Conservation (phyloP, 2,329 filamentous ascomycete genomes). For the Botrytis medusae region DNA sequence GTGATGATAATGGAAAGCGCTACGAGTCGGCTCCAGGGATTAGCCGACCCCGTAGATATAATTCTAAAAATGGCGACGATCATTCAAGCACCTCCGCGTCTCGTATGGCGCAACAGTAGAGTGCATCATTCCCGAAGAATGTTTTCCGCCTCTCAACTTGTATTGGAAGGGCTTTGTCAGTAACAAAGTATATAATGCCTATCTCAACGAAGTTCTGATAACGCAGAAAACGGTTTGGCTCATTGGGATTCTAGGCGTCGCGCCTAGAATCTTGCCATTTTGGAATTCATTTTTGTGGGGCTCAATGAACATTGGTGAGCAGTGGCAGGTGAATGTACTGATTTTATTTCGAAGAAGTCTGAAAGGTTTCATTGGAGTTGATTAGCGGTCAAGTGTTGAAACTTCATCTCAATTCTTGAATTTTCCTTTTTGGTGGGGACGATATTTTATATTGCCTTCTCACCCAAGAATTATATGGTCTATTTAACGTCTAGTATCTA, state of each 20-base stretch:
- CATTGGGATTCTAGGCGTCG: background rate
- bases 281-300: background rate
- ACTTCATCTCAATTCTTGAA: background rate
- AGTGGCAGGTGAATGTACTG: background rate
- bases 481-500: background rate
- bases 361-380: background rate
- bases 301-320: accelerated
- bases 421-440: background rate
- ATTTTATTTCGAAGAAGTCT: background rate
- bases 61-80: background rate
- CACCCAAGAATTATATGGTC: background rate
- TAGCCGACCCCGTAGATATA: background rate
- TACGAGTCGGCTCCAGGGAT: background rate
- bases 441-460: background rate
- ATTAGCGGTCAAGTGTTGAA: background rate
- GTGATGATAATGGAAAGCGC: background rate
- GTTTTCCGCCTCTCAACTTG: background rate
- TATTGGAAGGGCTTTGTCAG: background rate
- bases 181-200: background rate
- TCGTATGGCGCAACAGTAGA: background rate
- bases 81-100: background rate
- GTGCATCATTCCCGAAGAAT: background rate
- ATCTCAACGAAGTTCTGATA: background rate
- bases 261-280: background rate
- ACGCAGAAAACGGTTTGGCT: background rate